Evolutionary conservation across 768 basidiomycete genomes (phyloP).

Genomic region (Hebeloma cylindrosporum): DNA sequence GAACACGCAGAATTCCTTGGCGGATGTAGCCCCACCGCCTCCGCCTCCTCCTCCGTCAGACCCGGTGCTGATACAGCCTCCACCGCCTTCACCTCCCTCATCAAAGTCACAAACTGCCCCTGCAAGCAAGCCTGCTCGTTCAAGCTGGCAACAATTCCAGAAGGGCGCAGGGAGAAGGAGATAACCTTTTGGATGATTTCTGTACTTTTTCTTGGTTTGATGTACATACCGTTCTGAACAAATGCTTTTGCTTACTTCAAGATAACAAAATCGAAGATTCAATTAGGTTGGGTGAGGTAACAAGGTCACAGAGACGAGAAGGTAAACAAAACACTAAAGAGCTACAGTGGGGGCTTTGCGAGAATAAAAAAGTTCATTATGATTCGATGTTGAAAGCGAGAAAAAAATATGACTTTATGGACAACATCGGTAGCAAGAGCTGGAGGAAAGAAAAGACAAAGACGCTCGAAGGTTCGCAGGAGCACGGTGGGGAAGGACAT

Average conservation of each 20-base stretch:
- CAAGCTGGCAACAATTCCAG: constrained; percentile 63
- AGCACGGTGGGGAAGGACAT: constrained; percentile 20
- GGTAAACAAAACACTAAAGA: constrained; percentile 40
- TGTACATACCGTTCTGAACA: too few species aligned
- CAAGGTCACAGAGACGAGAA: constrained; percentile 11
- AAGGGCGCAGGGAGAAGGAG: constrained; percentile 36
- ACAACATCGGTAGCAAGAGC: constrained; percentile 31
- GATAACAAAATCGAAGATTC: constrained; percentile 5
- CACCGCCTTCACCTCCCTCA: constrained; percentile 14
- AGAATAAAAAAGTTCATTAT: constrained; percentile 16
- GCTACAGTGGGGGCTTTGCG: constrained; percentile 44
- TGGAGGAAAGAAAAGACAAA: too few species aligned
- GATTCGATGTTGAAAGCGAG: constrained; percentile 17
- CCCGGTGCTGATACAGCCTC: constrained; percentile 25
- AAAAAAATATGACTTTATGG: constrained; percentile 24
- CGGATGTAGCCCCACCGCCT: constrained; percentile 21
- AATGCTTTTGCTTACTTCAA: too few species aligned
- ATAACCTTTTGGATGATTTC: constrained; percentile 4
- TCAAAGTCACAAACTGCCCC: constrained; percentile 13
- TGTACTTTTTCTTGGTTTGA: not conserved
- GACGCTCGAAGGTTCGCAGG: too few species aligned
- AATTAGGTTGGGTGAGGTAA: too few species aligned
- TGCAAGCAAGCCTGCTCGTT: constrained; percentile 34
- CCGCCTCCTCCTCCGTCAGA: too few species aligned
- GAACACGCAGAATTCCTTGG: constrained; percentile 16